Base-by-base conservation (phyloP, 2,329 filamentous ascomycete species). In the Aspergillus latus region DNA sequence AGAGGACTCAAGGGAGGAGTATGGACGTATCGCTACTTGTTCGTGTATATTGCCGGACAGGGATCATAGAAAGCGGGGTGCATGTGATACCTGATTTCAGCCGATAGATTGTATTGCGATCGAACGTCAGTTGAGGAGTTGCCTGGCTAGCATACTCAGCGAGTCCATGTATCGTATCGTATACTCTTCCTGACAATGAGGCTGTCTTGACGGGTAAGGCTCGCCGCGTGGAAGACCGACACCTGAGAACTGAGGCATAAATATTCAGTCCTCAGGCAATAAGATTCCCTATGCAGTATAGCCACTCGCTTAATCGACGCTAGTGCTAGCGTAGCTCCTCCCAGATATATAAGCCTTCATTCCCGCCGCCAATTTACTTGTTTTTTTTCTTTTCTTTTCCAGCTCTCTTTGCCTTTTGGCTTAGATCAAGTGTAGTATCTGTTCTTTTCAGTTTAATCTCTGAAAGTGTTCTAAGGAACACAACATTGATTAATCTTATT, bases 381-480 rank as follows among this genome's bases (percentile, higher is more conserved):
- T 82, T 80, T 75, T 72, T 71, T 80, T 73, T 72, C 69, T 71
- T 76, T 73, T 74, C 65, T 74, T 76, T 66, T 76, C 68, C 69
- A 79, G 76, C 76, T 79, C 76, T 78, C 74, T 76, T 77, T 77
- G 75, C 79, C 77, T 78, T 82, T 81, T 76, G 76, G 85, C 85
- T 89, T 89, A 90, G 88, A 91, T 91, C 88, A 91, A 90, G 87
- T 91, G 87, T 90, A 91, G 88, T 91, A 91, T 90, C 88, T 90
- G 88, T 92, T 92, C 88, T 92, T 91, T 89, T 90, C 87, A 92
- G 89, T 91, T 92, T 92, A 92, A 92, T 91, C 87, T 88, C 88
- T 92, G 88, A 88, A 89, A 91, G 83, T 82, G 81, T 80, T 81
- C 85, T 84, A 89, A 79, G 81, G 85, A 80, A 80, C 80, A 80